Evolutionary conservation across 495 filamentous ascomycete genomes (phyloP), one percentile per base, ranked within the genome.

Genomic region (Alectoria sarmentosa): DNA sequence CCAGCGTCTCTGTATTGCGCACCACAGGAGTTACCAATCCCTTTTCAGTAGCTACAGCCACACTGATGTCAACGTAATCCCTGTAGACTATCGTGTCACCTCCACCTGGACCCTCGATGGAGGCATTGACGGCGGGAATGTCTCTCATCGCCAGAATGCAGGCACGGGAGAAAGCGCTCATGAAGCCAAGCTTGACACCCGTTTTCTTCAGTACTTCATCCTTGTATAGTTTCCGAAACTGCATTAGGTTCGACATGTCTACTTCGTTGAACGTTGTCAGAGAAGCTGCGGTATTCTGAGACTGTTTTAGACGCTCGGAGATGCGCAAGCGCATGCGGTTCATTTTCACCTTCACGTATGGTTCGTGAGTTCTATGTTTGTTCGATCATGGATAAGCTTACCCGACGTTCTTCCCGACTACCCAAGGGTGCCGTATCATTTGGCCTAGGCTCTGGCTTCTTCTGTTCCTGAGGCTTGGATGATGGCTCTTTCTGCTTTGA

Each of bases 261-360:
- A 99, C 94, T 76, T 99, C 94, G 75, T 99, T 96, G 82, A 99
- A 99, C 23, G 94, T 99, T 23, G 94, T 98, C 60, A 99, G 79
- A 21, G 94, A 96, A 41, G 94, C 94, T 61, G 95, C 94, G 7
- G 94, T 97, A 79, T 99, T 98, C 78, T 99, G 94, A 21, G 93
- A 97, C 73, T 98, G 94, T 84, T 98, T 98, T 59, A 98, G 83
- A 67, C 94, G 92, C 80, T 98, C 94, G 28, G 94, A 90, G 67
- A 98, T 98, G 28, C 94, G 86, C 54, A 98, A 84, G 59, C 94
- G 91, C 95, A 98, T 98, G 61, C 95, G 90, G 80, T 98, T 98
- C 94, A 98, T 98, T 82, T 98, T 98, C 69, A 97, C 92, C 90
- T 93, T 49, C 49, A 60, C 42, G 61, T 26, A 39, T 39, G 28